Base-by-base conservation (phyloP, 2,329 filamentous ascomycete genomes). In the Daldinia sp. region DNA sequence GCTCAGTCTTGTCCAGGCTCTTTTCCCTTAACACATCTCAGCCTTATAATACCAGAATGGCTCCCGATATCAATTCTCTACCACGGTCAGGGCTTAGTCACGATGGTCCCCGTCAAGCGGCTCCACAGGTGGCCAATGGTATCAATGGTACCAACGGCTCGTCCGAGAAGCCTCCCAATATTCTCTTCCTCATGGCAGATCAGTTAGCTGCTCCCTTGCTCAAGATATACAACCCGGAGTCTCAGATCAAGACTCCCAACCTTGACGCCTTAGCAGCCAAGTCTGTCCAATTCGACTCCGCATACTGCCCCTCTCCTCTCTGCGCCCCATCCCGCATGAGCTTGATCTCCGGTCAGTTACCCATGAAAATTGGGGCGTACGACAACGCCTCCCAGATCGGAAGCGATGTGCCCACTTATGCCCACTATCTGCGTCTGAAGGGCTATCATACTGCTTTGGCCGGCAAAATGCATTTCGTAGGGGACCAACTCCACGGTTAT, bases 381-480 rank as follows among this genome's bases (percentile, higher is more conserved):
- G 94, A 97, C 81, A 97, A 97, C 74, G 94, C 93, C 43, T 88
- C 91, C 30, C 90, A 93, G 69, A 89, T 97, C 71, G 84, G 87
- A 58, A 92, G 92, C 58, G 93, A 96, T 71, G 87, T 92, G 27
- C 94, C 93, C 11, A 97, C 94, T 1, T 97, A 96, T 74, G 93
- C 94, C 7, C 94, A 97, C 77, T 97, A 97, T 78, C 82, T 97
- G 56, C 90, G 94, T 50, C 84, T 87, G 39, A 88, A 90, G 72
- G 93, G 92, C 54, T 97, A 97, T 74, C 92, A 97, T 78, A 97
- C 94, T 10, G 91, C 90, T 4, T 82, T 97, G 70, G 93, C 94
- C 4, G 94, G 94, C 66, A 97, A 97, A 84, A 97, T 97, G 94
- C 94, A 97, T 79, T 97, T 97, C 76, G 91, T 96, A 56, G 94